phyloP scores from a whole-genome alignment of 306 rosid species.

The Psophocarpus tetragonolobus region DNA sequence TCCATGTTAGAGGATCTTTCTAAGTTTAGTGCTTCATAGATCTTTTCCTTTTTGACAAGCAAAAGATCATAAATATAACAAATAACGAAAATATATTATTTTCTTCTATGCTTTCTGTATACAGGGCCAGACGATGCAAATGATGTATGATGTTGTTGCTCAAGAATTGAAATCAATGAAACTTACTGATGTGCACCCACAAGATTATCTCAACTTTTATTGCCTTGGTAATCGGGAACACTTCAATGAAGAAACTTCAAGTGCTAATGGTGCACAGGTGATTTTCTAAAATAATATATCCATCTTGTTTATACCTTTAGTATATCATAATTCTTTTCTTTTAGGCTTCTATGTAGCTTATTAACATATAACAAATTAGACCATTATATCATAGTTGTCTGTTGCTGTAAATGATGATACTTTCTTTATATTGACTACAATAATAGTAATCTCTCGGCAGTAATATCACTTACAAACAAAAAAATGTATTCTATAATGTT shows the following conservation, averaged over 20 bases:
- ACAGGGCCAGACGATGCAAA: constrained; percentile 85
- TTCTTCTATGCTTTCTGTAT: constrained; percentile 33
- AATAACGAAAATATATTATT: not conserved
- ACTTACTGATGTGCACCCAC: constrained; percentile 51
- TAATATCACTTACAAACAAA: not conserved
- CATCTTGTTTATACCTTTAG: not conserved
- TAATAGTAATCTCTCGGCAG: not conserved
- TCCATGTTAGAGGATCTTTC: not conserved
- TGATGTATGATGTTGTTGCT: constrained; percentile 75
- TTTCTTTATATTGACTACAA: constrained; percentile 16
- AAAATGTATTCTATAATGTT: constrained; percentile 1
- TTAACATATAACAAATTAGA: constrained; percentile 14
- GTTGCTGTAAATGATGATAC: not conserved
- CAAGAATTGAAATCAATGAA: constrained; percentile 56
- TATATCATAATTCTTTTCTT: constrained; percentile 13
- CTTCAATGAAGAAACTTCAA: constrained; percentile 37
- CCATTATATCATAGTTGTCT: not conserved
- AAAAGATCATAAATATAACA: not conserved
- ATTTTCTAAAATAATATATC: constrained; percentile 18
- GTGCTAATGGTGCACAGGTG: constrained; percentile 58
- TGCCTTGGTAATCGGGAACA: constrained; percentile 94
- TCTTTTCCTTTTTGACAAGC: no score
- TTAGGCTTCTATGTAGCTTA: constrained; percentile 26
- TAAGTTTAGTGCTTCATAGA: constrained; percentile 11
- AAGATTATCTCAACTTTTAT: constrained; percentile 86